Conservation (phyloP, 768 basidiomycete species). For the Mycena olivaceomarginata region DNA sequence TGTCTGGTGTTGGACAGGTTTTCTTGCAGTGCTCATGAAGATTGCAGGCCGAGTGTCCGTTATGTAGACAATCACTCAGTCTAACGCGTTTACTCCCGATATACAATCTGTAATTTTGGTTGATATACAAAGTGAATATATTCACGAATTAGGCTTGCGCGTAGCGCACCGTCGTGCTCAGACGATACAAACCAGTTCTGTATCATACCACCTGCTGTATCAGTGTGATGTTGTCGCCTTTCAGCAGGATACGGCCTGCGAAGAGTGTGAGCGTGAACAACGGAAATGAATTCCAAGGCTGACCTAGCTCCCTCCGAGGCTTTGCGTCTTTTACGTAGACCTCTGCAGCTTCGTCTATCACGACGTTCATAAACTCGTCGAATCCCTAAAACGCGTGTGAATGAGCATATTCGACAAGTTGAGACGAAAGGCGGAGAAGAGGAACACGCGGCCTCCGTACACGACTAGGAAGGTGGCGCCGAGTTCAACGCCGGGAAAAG, state of each 20-base stretch:
- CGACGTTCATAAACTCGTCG: slow-evolving; percentile 99
- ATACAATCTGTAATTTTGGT: slow-evolving; percentile 81
- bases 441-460: slow-evolving; percentile 32
- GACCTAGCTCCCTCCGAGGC: slow-evolving; percentile 90
- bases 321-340: slow-evolving; percentile 94
- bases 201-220: slow-evolving; percentile 81
- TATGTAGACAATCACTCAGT: slow-evolving; percentile 87
- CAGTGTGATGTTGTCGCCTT: slow-evolving; percentile 99
- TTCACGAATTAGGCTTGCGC: slow-evolving; percentile 31
- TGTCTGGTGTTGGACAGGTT: slow-evolving; percentile 27
- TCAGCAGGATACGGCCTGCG: slow-evolving; percentile 94
- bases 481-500: slow-evolving; percentile 30
- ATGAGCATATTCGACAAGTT: slow-evolving; percentile 27
- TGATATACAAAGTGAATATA: slow-evolving; percentile 40
- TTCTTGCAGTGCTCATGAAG: slow-evolving; percentile 19
- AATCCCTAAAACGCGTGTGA: slow-evolving; percentile 82
- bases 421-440: slow-evolving; percentile 37
- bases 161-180: slow-evolving; percentile 18
- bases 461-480: slow-evolving; percentile 40
- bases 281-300: slow-evolving; percentile 42
- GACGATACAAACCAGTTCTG: slow-evolving; percentile 23
- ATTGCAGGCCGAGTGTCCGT: slow-evolving; percentile 86
- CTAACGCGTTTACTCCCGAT: slow-evolving; percentile 84
- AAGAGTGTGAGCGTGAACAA: slow-evolving; percentile 19
- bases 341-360: slow-evolving; percentile 95